phyloP scores from a whole-genome alignment of 768 basidiomycete species.

The Crucibulum laeve region DNA sequence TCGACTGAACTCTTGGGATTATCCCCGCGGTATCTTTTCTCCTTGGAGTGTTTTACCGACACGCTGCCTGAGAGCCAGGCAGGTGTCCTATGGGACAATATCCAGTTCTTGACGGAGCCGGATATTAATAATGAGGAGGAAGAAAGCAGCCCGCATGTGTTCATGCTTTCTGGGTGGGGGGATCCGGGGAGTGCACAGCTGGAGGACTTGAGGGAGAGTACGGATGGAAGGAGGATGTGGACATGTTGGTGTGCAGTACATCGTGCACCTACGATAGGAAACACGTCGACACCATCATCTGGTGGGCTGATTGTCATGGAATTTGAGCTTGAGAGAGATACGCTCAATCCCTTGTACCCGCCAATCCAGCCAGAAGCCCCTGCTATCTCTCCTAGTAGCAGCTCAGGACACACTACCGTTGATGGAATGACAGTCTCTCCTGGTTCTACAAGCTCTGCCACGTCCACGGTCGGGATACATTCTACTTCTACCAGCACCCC shows the following conservation, averaged over 20 bases:
- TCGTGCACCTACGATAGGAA: slow-evolving; percentile 29
- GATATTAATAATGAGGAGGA: slow-evolving; percentile 38
- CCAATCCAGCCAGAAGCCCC: slow-evolving; percentile 11
- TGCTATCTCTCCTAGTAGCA: not conserved
- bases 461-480: not conserved
- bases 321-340: slow-evolving; percentile 73
- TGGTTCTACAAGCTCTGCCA: not conserved
- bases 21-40: slow-evolving; percentile 67
- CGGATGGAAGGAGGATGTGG: slow-evolving; percentile 42
- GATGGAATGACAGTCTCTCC: not conserved
- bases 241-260: slow-evolving; percentile 70
- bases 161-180: slow-evolving; percentile 68
- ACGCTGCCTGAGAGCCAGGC: slow-evolving; percentile 63
- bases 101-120: slow-evolving; percentile 59
- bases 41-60: slow-evolving; percentile 68
- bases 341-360: slow-evolving; percentile 67
- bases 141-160: slow-evolving; percentile 49
- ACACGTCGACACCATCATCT: slow-evolving; percentile 4
- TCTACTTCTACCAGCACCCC: not conserved
- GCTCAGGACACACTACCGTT: not conserved
- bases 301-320: slow-evolving; percentile 60
- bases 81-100: slow-evolving; percentile 66
- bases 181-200: slow-evolving; percentile 48
- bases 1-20: slow-evolving; percentile 71
- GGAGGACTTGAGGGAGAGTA: not conserved